Percentiles rank a stretch among this genome's conserved stretches.
Conservation (phyloP, 1,284 basidiomycete species). For the Pseudozyma sp. region DNA sequence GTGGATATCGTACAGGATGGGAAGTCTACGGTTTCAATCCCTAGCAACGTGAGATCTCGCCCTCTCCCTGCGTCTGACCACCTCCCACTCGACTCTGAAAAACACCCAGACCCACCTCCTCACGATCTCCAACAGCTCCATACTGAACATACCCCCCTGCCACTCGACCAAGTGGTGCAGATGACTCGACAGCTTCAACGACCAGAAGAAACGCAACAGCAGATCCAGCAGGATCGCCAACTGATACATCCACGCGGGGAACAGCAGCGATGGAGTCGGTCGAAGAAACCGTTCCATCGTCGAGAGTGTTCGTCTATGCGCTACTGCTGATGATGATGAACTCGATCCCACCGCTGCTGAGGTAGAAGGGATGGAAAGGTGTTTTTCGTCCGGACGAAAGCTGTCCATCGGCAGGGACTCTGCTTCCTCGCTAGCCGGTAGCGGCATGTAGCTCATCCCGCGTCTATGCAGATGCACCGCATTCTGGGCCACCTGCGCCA, state of each 20-base stretch:
- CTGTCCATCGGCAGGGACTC: constrained; percentile 21
- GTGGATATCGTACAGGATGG: background rate
- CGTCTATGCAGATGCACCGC: constrained; percentile 34
- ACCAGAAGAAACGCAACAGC: constrained; percentile 92
- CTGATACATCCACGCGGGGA: constrained; percentile 78
- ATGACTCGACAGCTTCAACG: constrained; percentile 87
- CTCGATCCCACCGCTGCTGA: constrained; percentile 8
- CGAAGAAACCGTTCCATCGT: constrained; percentile 34
- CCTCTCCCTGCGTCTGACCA: constrained; percentile 29
- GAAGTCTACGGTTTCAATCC: constrained; percentile 9
- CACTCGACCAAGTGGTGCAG: constrained; percentile 85
- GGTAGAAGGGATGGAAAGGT: constrained; percentile 6
- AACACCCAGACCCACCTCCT: constrained; percentile 97
- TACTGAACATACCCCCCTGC: constrained; percentile 84
- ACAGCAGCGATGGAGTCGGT: constrained; percentile 23
- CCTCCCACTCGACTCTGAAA: constrained; percentile 80
- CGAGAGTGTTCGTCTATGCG: constrained; percentile 17
- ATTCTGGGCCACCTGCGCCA: constrained; percentile 23
- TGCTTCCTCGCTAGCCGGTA: constrained; percentile 22
- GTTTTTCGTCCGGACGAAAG: constrained; percentile 19
- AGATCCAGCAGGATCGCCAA: constrained; percentile 85
- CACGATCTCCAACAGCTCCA: constrained; percentile 89
- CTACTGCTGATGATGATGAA: background rate
- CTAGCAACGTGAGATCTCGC: constrained; percentile 16
- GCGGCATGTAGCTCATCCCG: constrained; percentile 27